A percentile compares a stretch with the other conserved stretches of the same genome.
phyloP scores from a whole-genome alignment of 1,284 basidiomycete species.

The Stygiomarasmius scandens region DNA sequence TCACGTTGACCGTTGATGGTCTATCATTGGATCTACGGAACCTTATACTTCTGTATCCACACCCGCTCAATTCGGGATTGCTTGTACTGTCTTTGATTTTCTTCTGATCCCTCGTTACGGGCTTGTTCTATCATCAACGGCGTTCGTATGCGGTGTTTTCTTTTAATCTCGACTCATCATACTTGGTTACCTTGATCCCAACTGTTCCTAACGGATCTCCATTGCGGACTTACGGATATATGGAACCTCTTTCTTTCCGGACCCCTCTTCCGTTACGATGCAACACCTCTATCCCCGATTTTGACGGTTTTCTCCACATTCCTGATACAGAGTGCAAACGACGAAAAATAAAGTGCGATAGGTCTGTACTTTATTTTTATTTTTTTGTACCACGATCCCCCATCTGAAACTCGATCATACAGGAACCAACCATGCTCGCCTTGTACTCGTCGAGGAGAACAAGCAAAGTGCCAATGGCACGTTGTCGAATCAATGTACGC shows the following conservation, averaged over 20 bases:
- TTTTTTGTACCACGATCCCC: too few relatives aligned
- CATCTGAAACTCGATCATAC: constrained; percentile 3
- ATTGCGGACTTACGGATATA: not conserved
- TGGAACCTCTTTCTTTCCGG: not conserved
- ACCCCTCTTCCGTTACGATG: not conserved
- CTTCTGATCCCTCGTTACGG: too few relatives aligned
- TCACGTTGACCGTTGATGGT: not conserved
- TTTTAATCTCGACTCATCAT: not conserved
- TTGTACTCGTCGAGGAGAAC: constrained; percentile 50
- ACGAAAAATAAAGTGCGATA: constrained; percentile 55
- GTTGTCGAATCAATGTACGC: constrained; percentile 50
- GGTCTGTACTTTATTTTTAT: constrained; percentile 29
- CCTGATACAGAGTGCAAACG: constrained; percentile 46
- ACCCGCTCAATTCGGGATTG: too few relatives aligned
- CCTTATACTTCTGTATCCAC: too few relatives aligned
- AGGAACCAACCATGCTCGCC: constrained; percentile 51
- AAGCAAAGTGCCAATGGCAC: constrained; percentile 51
- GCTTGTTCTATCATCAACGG: too few relatives aligned
- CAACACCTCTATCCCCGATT: not conserved
- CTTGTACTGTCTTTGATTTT: too few relatives aligned
- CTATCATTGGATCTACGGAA: not conserved
- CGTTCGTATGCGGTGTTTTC: too few relatives aligned
- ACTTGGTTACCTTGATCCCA: not conserved
- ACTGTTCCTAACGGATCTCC: not conserved
- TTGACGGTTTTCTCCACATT: constrained; percentile 8